These are phyloP conservation scores for Dictyostelium firmibasis DNA, from an alignment of 78 protist genomes.

Conservation along the genomic window DNA sequence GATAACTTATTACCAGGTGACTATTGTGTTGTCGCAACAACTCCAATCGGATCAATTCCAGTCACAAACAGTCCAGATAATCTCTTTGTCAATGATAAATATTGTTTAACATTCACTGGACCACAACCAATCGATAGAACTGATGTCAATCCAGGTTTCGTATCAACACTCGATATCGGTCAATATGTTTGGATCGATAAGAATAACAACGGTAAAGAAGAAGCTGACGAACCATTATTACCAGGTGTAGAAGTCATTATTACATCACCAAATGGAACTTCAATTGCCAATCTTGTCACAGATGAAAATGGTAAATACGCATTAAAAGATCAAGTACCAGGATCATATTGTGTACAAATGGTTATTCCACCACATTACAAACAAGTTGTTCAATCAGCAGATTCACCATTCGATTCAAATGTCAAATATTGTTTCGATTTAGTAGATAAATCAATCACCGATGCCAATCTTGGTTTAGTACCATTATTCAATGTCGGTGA, in stretches of 20 bases:
- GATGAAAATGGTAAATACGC: conserved; percentile 3
- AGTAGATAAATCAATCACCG: background rate
- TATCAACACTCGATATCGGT: background rate
- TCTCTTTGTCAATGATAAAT: background rate
- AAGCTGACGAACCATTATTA: background rate
- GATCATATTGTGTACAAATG: conserved; percentile 9
- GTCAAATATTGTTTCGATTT: background rate
- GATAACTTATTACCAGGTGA: background rate
- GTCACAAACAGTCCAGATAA: background rate
- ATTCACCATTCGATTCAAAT: background rate
- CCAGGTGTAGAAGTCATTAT: background rate
- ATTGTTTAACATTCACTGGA: background rate
- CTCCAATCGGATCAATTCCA: background rate
- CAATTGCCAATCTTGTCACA: background rate
- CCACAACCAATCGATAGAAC: background rate
- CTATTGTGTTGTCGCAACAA: background rate
- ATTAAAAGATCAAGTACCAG: background rate
- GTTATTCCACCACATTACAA: conserved; percentile 5
- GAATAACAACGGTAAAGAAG: background rate
- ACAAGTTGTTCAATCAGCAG: background rate
- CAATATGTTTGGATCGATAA: conserved; percentile 11
- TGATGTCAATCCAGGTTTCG: conserved; percentile 9
- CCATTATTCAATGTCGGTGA: background rate
- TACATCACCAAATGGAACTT: conserved; percentile 9
- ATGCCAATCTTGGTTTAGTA: background rate